A percentile compares a stretch with the other conserved stretches of the same genome.
phyloP scores from a whole-genome alignment of 2,329 filamentous ascomycete genomes.

The Cladosporium sp. region DNA sequence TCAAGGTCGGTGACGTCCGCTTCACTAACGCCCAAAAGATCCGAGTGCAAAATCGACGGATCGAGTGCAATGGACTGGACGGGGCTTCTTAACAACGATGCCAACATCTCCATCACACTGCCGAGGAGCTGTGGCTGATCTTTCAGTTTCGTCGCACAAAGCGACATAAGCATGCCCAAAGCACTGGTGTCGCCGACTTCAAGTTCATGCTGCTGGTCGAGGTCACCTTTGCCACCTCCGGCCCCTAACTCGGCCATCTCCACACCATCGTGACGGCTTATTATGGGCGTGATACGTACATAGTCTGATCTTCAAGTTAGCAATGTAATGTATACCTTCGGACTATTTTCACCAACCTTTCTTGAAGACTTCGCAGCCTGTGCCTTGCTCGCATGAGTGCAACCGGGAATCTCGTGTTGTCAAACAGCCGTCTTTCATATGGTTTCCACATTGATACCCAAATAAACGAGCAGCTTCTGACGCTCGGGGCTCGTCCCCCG shows the following conservation, averaged over 20 bases:
- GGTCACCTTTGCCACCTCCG: constrained; percentile 73
- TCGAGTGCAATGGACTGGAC: constrained; percentile 23
- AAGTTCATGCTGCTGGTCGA: constrained; percentile 63
- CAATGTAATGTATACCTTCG: not conserved
- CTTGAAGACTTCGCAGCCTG: constrained; percentile 51
- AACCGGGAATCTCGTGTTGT: constrained; percentile 61
- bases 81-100: constrained; percentile 18
- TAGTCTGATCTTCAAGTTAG: constrained; percentile 40
- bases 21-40: not conserved
- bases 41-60: constrained; percentile 5
- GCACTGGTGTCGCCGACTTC: constrained; percentile 49
- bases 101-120: constrained; percentile 34
- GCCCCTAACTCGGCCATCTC: constrained; percentile 70
- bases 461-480: constrained; percentile 52
- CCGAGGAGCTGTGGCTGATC: constrained; percentile 31
- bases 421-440: constrained; percentile 63
- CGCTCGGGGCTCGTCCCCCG: constrained; percentile 43
- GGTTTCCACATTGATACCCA: constrained; percentile 72
- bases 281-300: constrained; percentile 74
- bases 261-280: constrained; percentile 58
- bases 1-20: constrained; percentile 16
- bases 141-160: constrained; percentile 43
- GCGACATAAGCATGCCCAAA: constrained; percentile 48
- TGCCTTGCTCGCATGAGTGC: constrained; percentile 80
- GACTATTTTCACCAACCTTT: constrained; percentile 20